A percentile compares a stretch with the other conserved stretches of the same genome.
Evolutionary conservation across 805 yeast species (phyloP).

Genomic region (Wickerhamiella slavikovae): DNA sequence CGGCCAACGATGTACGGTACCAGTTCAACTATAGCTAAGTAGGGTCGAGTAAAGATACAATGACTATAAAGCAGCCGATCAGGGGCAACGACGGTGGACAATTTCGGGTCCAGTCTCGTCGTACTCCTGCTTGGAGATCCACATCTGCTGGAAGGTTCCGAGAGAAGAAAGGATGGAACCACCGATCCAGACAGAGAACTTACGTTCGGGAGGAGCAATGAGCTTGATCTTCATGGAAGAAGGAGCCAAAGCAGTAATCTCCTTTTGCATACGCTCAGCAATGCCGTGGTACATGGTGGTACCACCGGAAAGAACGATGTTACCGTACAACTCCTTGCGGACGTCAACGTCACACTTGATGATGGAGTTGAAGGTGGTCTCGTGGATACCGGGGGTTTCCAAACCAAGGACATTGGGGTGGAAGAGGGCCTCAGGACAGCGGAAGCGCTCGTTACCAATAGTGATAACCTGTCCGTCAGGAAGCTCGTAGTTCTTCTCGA

Average conservation of each 20-base stretch:
- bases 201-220: constrained; percentile 98
- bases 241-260: constrained; percentile 98
- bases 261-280: constrained; percentile 99
- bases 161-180: constrained; percentile 98
- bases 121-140: constrained; percentile 99
- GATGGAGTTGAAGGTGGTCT: constrained; percentile 86
- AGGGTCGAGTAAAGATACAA: no score
- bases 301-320: constrained; percentile 99
- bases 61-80: no score
- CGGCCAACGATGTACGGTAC: no score
- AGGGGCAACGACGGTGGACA: constrained; percentile 91
- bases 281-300: constrained; percentile 99
- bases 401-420: constrained; percentile 80
- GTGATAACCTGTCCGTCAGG: constrained; percentile 99
- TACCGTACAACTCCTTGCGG: constrained; percentile 96
- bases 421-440: constrained; percentile 99
- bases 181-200: constrained; percentile 99
- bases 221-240: constrained; percentile 99
- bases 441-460: constrained; percentile 99
- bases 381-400: constrained; percentile 98
- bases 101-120: constrained; percentile 99
- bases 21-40: no score
- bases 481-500: constrained; percentile 96
- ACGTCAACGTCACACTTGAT: constrained; percentile 98
- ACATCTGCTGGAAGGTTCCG: constrained; percentile 99